Percentiles rank a stretch among this genome's conserved stretches.
phyloP scores from a whole-genome alignment of 2,329 filamentous ascomycete species.

The Pseudocercospora fuligena region DNA sequence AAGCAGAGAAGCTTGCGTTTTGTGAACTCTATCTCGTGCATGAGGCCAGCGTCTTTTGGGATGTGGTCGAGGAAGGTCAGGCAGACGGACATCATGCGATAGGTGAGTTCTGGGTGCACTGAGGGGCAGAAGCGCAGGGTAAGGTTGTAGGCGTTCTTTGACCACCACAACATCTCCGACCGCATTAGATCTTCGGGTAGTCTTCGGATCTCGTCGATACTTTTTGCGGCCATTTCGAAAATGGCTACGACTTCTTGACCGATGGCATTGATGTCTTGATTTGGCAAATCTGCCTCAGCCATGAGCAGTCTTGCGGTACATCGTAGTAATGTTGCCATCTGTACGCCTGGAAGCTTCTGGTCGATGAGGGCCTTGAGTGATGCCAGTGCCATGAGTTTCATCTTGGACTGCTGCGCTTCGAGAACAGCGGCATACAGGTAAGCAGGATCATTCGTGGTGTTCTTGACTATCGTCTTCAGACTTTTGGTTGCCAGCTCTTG shows the following conservation, averaged over 20 bases:
- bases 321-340: constrained; percentile 68
- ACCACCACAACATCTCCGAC: constrained; percentile 81
- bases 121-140: constrained; percentile 66
- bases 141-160: constrained; percentile 79
- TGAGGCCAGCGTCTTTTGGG: constrained; percentile 24
- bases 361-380: constrained; percentile 66
- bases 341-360: constrained; percentile 57
- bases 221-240: constrained; percentile 57
- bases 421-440: constrained; percentile 80
- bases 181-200: constrained; percentile 48
- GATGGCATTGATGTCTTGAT: constrained; percentile 34
- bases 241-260: constrained; percentile 59
- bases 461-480: constrained; percentile 64
- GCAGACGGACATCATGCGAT: constrained; percentile 59
- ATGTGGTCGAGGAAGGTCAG: constrained; percentile 38
- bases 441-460: constrained; percentile 59
- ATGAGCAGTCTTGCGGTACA: constrained; percentile 56
- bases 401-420: constrained; percentile 71
- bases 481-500: constrained; percentile 62
- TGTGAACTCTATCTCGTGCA: constrained; percentile 22
- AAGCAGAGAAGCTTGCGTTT: constrained; percentile 71
- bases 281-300: constrained; percentile 46
- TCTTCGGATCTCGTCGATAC: constrained; percentile 48
- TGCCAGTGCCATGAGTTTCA: constrained; percentile 63
- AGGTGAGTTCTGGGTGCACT: constrained; percentile 60